Conservation (phyloP, 257 asterid species). For the Verbascum thapsus region DNA sequence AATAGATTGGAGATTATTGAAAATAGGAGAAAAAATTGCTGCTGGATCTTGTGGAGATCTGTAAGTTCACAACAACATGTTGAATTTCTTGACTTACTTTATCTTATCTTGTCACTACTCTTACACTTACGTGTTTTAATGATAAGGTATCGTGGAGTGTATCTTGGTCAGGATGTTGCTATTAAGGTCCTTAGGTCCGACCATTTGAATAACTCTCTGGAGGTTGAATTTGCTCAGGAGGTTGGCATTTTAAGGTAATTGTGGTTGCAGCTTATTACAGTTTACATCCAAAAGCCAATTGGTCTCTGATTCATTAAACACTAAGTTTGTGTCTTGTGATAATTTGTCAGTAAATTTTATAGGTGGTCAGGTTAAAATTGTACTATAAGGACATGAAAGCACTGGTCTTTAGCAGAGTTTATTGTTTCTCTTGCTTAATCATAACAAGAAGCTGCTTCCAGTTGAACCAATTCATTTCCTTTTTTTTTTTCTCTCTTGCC, state of each 20-base stretch:
- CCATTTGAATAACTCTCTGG: slow-evolving; percentile 67
- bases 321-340: not conserved
- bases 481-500: too few relatives aligned
- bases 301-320: not conserved
- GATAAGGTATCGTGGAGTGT: slow-evolving; percentile 76
- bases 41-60: slow-evolving; percentile 88
- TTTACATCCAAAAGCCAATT: not conserved
- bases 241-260: slow-evolving; percentile 72
- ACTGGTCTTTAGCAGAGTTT: too few relatives aligned
- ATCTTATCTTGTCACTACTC: slow-evolving; percentile 16
- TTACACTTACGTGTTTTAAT: slow-evolving; percentile 29
- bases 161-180: slow-evolving; percentile 81
- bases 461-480: too few relatives aligned
- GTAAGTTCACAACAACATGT: slow-evolving; percentile 52
- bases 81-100: slow-evolving; percentile 21
- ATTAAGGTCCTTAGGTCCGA: slow-evolving; percentile 78
- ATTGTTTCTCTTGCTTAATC: too few relatives aligned
- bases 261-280: slow-evolving; percentile 19
- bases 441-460: too few relatives aligned
- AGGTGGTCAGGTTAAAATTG: not conserved
- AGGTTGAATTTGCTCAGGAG: slow-evolving; percentile 80
- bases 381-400: too few relatives aligned
- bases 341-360: not conserved
- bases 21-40: slow-evolving; percentile 78
- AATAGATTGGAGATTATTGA: slow-evolving; percentile 74